Conservation (phyloP, 352 stramenopile species). For the Pythium phragmitis region DNA sequence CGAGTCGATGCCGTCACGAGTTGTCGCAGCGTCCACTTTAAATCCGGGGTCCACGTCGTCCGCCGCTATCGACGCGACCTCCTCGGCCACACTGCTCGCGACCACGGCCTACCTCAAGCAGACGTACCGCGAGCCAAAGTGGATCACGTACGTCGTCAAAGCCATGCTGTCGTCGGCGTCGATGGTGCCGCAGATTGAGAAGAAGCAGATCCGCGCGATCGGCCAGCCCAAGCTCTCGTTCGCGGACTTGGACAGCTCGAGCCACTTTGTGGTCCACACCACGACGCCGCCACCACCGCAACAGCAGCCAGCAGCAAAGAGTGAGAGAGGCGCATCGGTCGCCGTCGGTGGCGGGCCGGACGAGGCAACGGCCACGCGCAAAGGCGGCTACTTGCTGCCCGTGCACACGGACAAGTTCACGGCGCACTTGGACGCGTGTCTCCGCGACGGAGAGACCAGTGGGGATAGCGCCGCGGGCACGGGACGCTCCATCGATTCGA, state of each 20-base stretch:
- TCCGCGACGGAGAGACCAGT: constrained; percentile 10
- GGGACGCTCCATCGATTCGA: neutral
- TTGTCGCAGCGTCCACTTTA: too few species aligned
- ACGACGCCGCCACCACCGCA: neutral
- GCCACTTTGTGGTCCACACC: neutral
- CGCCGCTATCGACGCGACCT: neutral
- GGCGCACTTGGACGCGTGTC: constrained; percentile 26
- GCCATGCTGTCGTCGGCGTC: constrained; percentile 58
- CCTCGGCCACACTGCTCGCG: constrained; percentile 11
- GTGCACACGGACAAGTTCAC: constrained; percentile 59
- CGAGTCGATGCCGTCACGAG: neutral
- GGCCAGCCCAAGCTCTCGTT: constrained; percentile 49
- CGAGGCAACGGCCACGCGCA: constrained; percentile 19
- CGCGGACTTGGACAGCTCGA: constrained; percentile 32
- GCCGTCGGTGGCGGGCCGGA: neutral
- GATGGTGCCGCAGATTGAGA: constrained; percentile 68
- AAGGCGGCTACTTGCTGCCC: constrained; percentile 44
- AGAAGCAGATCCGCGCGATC: constrained; percentile 63
- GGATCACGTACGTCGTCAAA: constrained; percentile 70
- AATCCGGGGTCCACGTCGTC: neutral
- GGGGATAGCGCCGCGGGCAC: too few species aligned
- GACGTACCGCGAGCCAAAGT: constrained; percentile 61
- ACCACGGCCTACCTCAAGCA: constrained; percentile 54
- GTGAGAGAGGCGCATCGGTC: too few species aligned
- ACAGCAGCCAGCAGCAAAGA: too few species aligned